These are phyloP conservation scores for Verbena officinalis DNA, from an alignment of 257 asterid species.

Conservation along the genomic window DNA sequence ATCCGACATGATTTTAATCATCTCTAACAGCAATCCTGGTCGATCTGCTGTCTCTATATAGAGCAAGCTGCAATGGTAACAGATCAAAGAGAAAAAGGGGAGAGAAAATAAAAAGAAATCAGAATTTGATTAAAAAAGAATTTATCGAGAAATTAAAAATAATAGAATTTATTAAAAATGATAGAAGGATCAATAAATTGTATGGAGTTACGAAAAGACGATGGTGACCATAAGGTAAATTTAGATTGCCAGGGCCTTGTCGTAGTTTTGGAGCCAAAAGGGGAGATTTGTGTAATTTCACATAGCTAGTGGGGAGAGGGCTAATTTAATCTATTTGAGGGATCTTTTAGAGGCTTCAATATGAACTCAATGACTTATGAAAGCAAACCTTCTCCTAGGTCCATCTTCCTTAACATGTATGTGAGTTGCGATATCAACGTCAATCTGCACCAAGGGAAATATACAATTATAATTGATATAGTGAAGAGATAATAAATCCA, in stretches of 20 bases:
- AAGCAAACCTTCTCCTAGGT: constrained; percentile 70
- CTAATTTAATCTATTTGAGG: no score
- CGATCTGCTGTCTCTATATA: constrained; percentile 92
- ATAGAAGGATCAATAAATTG: no score
- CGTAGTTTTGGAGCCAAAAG: no score
- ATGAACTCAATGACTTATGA: background rate
- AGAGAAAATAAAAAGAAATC: background rate
- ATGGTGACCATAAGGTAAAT: no score
- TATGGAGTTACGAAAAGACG: no score
- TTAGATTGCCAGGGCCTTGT: no score
- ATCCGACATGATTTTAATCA: constrained; percentile 79
- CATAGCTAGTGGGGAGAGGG: no score
- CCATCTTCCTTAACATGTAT: constrained; percentile 89
- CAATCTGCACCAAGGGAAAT: constrained; percentile 53
- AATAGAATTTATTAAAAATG: no score
- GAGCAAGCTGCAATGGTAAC: constrained; percentile 75
- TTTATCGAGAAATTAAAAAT: no score
- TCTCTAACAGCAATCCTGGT: constrained; percentile 83
- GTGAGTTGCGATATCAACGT: constrained; percentile 82
- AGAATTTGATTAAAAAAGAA: no score
- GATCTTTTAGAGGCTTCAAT: constrained; percentile 1
- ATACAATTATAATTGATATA: background rate
- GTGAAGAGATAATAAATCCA: constrained; percentile 1
- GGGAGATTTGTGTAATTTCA: no score
- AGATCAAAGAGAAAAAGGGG: constrained; percentile 9